Conservation (phyloP, 768 basidiomycete species). For the Butyriboletus loyo region DNA sequence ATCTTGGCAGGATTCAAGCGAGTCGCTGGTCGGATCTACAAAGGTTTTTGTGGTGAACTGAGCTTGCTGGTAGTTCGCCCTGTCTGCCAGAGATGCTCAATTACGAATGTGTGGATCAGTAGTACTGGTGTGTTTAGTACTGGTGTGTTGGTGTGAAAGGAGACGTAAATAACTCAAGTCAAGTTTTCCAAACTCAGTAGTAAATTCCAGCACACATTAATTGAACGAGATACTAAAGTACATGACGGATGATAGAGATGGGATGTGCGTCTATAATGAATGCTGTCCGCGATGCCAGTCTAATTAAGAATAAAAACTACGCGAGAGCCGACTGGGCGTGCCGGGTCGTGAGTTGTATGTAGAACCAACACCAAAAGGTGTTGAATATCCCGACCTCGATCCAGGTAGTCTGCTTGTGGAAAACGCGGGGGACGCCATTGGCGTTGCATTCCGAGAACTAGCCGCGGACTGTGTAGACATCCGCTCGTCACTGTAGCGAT, state of each 20-base stretch:
- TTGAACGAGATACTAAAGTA: slow-evolving; percentile 19
- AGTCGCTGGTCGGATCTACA: not conserved
- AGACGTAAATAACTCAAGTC: not conserved
- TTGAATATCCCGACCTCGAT: slow-evolving; percentile 58
- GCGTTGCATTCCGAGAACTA: slow-evolving; percentile 67
- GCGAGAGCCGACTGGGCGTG: slow-evolving; percentile 57
- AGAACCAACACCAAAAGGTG: slow-evolving; percentile 46
- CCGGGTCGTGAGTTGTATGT: slow-evolving; percentile 55
- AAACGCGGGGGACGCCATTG: slow-evolving; percentile 50
- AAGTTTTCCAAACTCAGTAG: not conserved
- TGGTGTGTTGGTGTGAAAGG: slow-evolving; percentile 3
- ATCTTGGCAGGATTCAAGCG: slow-evolving; percentile 38
- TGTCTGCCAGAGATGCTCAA: not conserved
- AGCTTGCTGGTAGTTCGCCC: not conserved
- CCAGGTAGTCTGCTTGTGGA: slow-evolving; percentile 38
- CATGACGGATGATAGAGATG: slow-evolving; percentile 2
- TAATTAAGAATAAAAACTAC: slow-evolving; percentile 34
- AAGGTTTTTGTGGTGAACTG: not conserved
- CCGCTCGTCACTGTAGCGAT: slow-evolving; percentile 68
- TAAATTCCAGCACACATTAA: slow-evolving; percentile 15
- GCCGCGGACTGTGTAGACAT: slow-evolving; percentile 51
- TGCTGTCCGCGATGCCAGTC: slow-evolving; percentile 2
- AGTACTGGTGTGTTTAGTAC: not conserved
- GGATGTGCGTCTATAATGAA: slow-evolving; percentile 10
- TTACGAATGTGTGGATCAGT: not conserved